Evolutionary conservation across 1,139 yeast genomes (phyloP).

Genomic region (Hemisphaericaspora lyxosophila): DNA sequence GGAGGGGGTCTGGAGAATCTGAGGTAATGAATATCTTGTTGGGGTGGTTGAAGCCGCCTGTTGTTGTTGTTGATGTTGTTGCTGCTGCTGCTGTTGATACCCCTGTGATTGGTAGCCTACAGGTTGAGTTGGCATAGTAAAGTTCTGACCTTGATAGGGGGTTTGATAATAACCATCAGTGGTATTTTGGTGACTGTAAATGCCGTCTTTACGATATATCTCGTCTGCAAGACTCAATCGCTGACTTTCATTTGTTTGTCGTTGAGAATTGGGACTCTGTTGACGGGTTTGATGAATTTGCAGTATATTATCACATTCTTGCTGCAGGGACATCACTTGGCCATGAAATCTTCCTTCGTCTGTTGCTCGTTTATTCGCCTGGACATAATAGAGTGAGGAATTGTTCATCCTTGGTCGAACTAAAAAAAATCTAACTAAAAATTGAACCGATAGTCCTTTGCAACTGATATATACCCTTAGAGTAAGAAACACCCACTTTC

Average conservation of each 20-base stretch:
- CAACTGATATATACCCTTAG: too few relatives aligned
- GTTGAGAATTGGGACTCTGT: slow-evolving; percentile 1
- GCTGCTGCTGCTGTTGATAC: slow-evolving; percentile 1
- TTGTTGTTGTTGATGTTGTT: slow-evolving; percentile 4
- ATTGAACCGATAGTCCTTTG: neutral
- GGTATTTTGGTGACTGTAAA: neutral
- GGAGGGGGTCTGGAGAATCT: neutral
- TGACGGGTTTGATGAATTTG: neutral
- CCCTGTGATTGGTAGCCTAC: neutral
- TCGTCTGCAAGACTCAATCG: slow-evolving; percentile 2
- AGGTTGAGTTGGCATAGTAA: neutral
- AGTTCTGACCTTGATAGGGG: neutral
- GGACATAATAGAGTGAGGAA: neutral
- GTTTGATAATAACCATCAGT: neutral
- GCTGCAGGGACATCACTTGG: slow-evolving; percentile 5
- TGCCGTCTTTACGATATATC: neutral
- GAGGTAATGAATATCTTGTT: neutral
- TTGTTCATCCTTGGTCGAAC: neutral
- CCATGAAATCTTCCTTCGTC: neutral
- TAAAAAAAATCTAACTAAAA: slow-evolving; percentile 1
- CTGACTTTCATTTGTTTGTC: neutral
- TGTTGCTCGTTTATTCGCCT: neutral
- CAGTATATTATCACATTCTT: slow-evolving; percentile 2
- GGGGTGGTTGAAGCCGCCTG: neutral
- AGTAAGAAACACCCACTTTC: too few relatives aligned